These are phyloP conservation scores for Diaporthe helianthi DNA, from an alignment of 2,329 filamentous ascomycete species.

Conservation along the genomic window DNA sequence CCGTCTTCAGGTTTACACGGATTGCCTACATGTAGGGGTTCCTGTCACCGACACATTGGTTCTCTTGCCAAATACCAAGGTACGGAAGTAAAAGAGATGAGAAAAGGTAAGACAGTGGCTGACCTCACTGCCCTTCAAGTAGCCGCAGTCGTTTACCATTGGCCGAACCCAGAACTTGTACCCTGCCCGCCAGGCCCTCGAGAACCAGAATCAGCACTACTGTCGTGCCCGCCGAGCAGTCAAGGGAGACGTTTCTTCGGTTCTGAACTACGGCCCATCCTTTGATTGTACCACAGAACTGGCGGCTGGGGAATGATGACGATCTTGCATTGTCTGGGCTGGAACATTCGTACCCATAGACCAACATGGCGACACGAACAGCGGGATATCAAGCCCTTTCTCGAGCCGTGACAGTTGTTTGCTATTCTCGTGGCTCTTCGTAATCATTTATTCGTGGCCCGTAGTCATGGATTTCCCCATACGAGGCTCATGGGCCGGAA, in stretches of 20 bases:
- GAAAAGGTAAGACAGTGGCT: not conserved
- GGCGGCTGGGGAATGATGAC: not conserved
- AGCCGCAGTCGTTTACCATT: not conserved
- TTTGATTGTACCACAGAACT: not conserved
- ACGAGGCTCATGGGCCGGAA: not conserved
- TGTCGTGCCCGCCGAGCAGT: constrained; percentile 2
- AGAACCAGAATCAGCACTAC: constrained; percentile 12
- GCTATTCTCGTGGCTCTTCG: not conserved
- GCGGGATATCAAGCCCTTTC: not conserved
- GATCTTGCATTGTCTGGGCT: not conserved
- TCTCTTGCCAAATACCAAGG: not conserved
- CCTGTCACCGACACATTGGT: not conserved
- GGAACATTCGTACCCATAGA: too few species aligned
- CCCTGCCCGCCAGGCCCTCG: not conserved
- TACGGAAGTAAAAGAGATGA: not conserved
- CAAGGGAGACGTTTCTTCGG: not conserved
- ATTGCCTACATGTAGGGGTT: too few species aligned
- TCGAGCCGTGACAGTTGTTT: not conserved
- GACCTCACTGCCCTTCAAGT: not conserved
- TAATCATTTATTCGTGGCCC: not conserved
- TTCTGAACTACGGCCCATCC: not conserved
- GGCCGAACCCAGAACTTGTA: not conserved
- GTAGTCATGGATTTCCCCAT: not conserved
- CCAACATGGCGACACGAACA: not conserved
- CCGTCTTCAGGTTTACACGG: too few species aligned